Conservation (phyloP, 805 yeast genomes). For the Kluyveromyces dobzhanskii region DNA sequence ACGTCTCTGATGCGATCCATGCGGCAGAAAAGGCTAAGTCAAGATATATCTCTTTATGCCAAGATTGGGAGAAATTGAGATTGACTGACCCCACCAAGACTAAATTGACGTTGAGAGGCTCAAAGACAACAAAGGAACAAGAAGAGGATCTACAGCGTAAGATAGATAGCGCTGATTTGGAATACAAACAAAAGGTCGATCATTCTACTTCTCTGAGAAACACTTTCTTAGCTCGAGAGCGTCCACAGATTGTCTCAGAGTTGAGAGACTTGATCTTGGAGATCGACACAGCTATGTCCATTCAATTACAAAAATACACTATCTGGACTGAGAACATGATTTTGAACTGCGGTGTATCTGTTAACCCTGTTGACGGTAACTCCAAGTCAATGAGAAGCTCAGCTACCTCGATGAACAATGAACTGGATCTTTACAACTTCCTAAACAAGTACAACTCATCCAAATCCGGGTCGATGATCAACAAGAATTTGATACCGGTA, state of each 20-base stretch:
- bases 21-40: slow-evolving; percentile 83
- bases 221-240: slow-evolving; percentile 58
- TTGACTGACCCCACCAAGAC: slow-evolving; percentile 78
- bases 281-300: slow-evolving; percentile 80
- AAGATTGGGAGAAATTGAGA: slow-evolving; percentile 76
- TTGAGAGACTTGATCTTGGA: slow-evolving; percentile 75
- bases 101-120: slow-evolving; percentile 70
- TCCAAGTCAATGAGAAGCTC: slow-evolving; percentile 62
- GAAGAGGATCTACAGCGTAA: slow-evolving; percentile 83
- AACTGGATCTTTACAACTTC: slow-evolving; percentile 68
- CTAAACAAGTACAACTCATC: slow-evolving; percentile 40
- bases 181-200: slow-evolving; percentile 71
- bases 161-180: slow-evolving; percentile 77
- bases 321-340: slow-evolving; percentile 78
- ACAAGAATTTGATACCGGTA: slow-evolving; percentile 49
- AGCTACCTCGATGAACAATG: slow-evolving; percentile 75
- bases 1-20: slow-evolving; percentile 70
- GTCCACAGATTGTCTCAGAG: slow-evolving; percentile 69
- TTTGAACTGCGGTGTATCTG: slow-evolving; percentile 75
- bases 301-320: slow-evolving; percentile 83
- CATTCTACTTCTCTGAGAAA: slow-evolving; percentile 65
- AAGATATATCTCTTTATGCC: slow-evolving; percentile 71
- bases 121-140: slow-evolving; percentile 69
- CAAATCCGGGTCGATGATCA: slow-evolving; percentile 28
- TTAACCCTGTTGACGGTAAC: slow-evolving; percentile 58